phyloP scores from a whole-genome alignment of 306 rosid genomes.

The Pyrus pyrifolia region DNA sequence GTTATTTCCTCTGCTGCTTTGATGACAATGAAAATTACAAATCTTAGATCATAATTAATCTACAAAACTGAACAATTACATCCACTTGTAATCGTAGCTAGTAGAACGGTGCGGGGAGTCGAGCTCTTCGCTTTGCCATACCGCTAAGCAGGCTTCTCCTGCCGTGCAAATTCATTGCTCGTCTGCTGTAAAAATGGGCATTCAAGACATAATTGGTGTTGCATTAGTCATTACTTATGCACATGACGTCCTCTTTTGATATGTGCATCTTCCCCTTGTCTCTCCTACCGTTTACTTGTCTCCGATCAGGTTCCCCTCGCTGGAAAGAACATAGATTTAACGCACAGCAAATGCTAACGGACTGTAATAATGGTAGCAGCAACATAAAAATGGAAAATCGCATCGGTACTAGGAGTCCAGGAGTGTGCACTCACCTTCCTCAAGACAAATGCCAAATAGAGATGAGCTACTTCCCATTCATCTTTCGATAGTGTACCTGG shows the following conservation, averaged over 20 bases:
- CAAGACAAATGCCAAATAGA: constrained; percentile 53
- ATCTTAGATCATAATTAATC: neutral
- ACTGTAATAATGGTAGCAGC: neutral
- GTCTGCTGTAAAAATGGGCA: neutral
- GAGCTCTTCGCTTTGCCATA: neutral
- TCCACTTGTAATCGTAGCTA: neutral
- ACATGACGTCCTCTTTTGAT: constrained; percentile 55
- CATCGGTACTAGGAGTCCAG: neutral
- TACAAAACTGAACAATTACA: constrained; percentile 28
- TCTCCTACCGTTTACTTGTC: constrained; percentile 29
- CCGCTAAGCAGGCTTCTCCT: neutral
- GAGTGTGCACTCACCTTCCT: constrained; percentile 37
- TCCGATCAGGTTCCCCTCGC: constrained; percentile 70
- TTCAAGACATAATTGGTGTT: neutral
- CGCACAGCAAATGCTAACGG: neutral
- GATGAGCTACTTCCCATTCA: constrained; percentile 70
- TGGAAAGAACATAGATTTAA: constrained; percentile 25
- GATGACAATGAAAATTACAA: no score
- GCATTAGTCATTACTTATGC: constrained; percentile 21
- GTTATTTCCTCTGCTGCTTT: neutral
- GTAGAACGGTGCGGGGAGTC: neutral
- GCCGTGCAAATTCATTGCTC: neutral
- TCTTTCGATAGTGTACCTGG: constrained; percentile 58
- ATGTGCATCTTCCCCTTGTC: constrained; percentile 66
- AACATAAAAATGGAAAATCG: neutral